A percentile compares a stretch with the other conserved stretches of the same genome.
phyloP scores from a whole-genome alignment of 2,329 filamentous ascomycete species.

The Xylariaceae sp. region DNA sequence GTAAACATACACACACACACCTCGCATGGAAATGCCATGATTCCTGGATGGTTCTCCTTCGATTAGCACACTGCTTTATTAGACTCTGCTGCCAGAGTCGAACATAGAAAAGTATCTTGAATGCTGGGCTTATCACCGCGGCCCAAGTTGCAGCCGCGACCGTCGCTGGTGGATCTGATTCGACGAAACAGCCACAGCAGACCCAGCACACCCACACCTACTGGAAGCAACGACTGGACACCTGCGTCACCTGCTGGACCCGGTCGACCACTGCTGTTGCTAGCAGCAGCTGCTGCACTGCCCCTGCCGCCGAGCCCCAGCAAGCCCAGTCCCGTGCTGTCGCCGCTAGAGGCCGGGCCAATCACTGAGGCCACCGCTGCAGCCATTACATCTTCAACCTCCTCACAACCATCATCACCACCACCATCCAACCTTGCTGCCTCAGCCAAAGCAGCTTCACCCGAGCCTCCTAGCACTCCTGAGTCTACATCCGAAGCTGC shows the following conservation, averaged over 20 bases:
- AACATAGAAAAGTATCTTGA: too few species aligned
- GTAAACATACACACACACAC: too few species aligned
- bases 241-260: slow-evolving; percentile 22
- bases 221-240: slow-evolving; percentile 18
- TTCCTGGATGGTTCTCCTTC: too few species aligned
- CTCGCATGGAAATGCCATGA: too few species aligned
- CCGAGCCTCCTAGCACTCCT: slow-evolving; percentile 29
- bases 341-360: slow-evolving; percentile 18
- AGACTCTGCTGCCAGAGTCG: too few species aligned
- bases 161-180: slow-evolving; percentile 50
- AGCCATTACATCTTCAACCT: slow-evolving; percentile 22
- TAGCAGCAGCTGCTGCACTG: slow-evolving; percentile 2
- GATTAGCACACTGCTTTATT: too few species aligned
- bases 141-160: slow-evolving; percentile 49
- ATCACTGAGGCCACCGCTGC: slow-evolving; percentile 19
- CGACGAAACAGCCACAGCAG: slow-evolving; percentile 26
- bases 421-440: slow-evolving; percentile 27
- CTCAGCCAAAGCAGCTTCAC: slow-evolving; percentile 30
- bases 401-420: slow-evolving; percentile 21
- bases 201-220: slow-evolving; percentile 12
- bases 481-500: slow-evolving; percentile 24
- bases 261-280: slow-evolving; percentile 2
- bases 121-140: slow-evolving; percentile 50
- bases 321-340: slow-evolving; percentile 19
- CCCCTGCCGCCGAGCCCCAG: slow-evolving; percentile 29